phyloP scores from a whole-genome alignment of 2,329 filamentous ascomycete species.

The Penicillium rolfsii region DNA sequence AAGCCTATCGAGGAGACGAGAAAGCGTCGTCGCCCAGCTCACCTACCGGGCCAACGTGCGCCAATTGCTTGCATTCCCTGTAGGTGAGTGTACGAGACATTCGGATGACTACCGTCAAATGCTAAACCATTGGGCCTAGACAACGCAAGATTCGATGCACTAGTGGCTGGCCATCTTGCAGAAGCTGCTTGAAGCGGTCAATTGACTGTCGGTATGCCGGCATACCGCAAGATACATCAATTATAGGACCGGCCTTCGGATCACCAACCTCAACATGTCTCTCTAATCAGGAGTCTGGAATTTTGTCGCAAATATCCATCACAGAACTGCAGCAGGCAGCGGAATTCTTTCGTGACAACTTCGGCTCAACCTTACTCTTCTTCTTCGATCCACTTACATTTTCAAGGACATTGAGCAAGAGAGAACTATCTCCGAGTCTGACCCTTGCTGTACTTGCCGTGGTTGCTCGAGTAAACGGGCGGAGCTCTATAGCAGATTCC shows the following conservation, averaged over 20 bases:
- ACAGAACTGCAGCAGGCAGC: conserved; percentile 2
- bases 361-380: conserved; percentile 8
- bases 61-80: conserved; percentile 10
- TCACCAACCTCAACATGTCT: neutral
- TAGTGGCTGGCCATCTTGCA: conserved; percentile 10
- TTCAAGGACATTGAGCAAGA: neutral
- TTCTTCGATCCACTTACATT: conserved; percentile 10
- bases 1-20: neutral
- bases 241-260: neutral
- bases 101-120: too few species aligned
- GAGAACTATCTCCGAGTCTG: neutral
- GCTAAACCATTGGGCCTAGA: neutral
- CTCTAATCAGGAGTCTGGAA: neutral
- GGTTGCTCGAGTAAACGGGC: neutral
- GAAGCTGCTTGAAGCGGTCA: conserved; percentile 3
- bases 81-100: neutral
- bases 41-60: conserved; percentile 7
- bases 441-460: neutral
- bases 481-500: neutral
- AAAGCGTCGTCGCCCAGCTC: conserved; percentile 9
- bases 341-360: conserved; percentile 8
- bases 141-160: conserved; percentile 9
- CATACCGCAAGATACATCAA: neutral
- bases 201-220: conserved; percentile 7
- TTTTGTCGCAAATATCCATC: neutral